These are phyloP conservation scores for Ampelomyces quisqualis DNA, from an alignment of 2,329 filamentous ascomycete species.

Conservation along the genomic window DNA sequence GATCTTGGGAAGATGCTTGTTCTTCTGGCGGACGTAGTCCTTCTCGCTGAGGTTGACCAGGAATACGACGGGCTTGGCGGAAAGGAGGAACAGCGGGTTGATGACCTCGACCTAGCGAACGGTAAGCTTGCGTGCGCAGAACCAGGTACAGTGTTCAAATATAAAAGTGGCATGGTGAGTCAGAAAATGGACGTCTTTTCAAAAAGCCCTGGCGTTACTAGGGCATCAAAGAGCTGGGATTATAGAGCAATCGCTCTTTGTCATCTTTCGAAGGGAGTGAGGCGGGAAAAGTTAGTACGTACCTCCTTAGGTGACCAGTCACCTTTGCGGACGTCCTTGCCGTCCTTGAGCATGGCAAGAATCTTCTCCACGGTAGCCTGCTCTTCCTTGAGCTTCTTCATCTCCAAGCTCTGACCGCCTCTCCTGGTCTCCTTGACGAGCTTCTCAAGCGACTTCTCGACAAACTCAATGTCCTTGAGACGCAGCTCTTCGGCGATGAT, in stretches of 20 bases:
- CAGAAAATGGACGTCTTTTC: slow-evolving; percentile 84
- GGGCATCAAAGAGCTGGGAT: slow-evolving; percentile 99
- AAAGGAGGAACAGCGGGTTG: slow-evolving; percentile 92
- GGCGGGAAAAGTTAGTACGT: slow-evolving; percentile 47
- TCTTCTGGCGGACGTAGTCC: slow-evolving; percentile 98
- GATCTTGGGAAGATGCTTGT: slow-evolving; percentile 94
- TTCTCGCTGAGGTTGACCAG: slow-evolving; percentile 95
- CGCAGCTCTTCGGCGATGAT: slow-evolving; percentile 97
- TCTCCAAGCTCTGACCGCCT: slow-evolving; percentile 92
- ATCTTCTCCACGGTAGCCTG: slow-evolving; percentile 92
- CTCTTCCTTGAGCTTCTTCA: slow-evolving; percentile 96
- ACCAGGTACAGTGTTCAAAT: slow-evolving; percentile 2
- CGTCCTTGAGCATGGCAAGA: slow-evolving; percentile 75
- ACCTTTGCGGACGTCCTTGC: slow-evolving; percentile 91
- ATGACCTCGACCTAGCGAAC: slow-evolving; percentile 82
- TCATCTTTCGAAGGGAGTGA: slow-evolving; percentile 73
- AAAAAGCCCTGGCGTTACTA: slow-evolving; percentile 75
- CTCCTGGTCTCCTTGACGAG: slow-evolving; percentile 92
- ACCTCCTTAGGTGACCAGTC: slow-evolving; percentile 95
- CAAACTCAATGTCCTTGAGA: slow-evolving; percentile 98
- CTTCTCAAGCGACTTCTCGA: slow-evolving; percentile 89
- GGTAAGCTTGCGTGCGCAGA: slow-evolving; percentile 27
- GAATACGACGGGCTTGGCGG: slow-evolving; percentile 95
- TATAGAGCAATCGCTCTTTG: slow-evolving; percentile 94
- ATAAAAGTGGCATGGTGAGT: slow-evolving; percentile 40